Evolutionary conservation across 305 asterid species (phyloP), one percentile per base, ranked within the genome.

Genomic region (Solanum chacoense): DNA sequence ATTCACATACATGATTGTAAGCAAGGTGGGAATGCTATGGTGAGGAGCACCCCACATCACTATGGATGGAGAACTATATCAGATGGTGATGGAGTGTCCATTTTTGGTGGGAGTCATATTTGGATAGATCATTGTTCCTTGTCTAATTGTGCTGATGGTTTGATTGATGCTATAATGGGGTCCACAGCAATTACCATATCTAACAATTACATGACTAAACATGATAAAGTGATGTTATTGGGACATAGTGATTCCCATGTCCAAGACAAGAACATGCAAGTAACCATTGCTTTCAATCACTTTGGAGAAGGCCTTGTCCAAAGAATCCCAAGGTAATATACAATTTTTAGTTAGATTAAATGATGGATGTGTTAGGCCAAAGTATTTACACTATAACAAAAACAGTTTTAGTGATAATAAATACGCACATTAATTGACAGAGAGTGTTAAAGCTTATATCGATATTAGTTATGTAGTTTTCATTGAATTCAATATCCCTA

Each of bases 281-380:
- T 94, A 85, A 95, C 98, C 16, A 93, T 95, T 90, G 98, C 98
- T 8, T 94, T 95, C 80, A 95, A 95, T 67, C 97, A 76, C 91
- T 95, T 95, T 84, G 98, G 98, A 38, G 96, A 95, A 93, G 98
- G 96, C 14, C 98, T 94, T 40, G 97, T 94, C 31, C 97, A 95
- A 90, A 94, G 98, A 91, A 95, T 95, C 95, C 98, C 98, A 22
- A 94, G 98, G 98, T 95, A 94, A 85, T 45, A 13, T 22, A 3
- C 11, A 38, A 40, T 24, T 28, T 5, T 76, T 36, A 35, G 84
- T 11, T 78, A n/a, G 38, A 35, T 35, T 34, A 75, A 75, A 35
- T 76, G 84, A 36, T 76, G 84, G 50, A 35, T 77, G 55, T 76
- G 26, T 55, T 55, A 18, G 67, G 24, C 4, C 67, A 55, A 55